These are phyloP conservation scores for Pleurotus eryngii DNA, from an alignment of 768 basidiomycete species.

Conservation along the genomic window DNA sequence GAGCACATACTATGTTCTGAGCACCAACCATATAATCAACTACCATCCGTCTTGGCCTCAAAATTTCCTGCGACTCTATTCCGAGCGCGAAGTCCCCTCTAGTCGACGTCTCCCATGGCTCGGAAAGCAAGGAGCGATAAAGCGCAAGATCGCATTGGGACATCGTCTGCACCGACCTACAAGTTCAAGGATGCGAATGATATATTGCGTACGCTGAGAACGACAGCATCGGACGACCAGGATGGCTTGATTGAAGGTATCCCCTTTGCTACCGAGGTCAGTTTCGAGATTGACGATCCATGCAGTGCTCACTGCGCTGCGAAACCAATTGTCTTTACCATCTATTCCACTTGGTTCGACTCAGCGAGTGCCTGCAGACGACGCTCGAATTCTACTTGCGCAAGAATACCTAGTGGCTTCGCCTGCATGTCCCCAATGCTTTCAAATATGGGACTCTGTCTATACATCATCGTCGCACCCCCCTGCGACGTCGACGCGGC, in stretches of 20 bases:
- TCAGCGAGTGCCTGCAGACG: conserved; percentile 42
- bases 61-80: neutral
- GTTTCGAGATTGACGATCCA: neutral
- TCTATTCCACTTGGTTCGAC: conserved; percentile 47
- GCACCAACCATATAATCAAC: too few relatives aligned
- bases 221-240: conserved; percentile 1
- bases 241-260: conserved; percentile 37
- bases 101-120: neutral
- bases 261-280: neutral
- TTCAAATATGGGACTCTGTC: conserved; percentile 62
- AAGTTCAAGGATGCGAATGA: conserved; percentile 2
- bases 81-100: neutral
- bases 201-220: neutral
- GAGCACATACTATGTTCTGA: too few relatives aligned
- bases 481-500: conserved; percentile 16
- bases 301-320: conserved; percentile 46
- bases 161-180: neutral
- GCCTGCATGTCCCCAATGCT: conserved; percentile 58
- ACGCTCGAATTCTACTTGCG: conserved; percentile 56
- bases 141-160: neutral
- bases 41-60: too few relatives aligned
- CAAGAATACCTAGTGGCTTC: conserved; percentile 60
- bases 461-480: conserved; percentile 14
- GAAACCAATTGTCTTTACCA: conserved; percentile 49
- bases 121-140: neutral